Base-by-base conservation (phyloP, 2,329 filamentous ascomycete genomes). In the Trichoderma semiorbis region DNA sequence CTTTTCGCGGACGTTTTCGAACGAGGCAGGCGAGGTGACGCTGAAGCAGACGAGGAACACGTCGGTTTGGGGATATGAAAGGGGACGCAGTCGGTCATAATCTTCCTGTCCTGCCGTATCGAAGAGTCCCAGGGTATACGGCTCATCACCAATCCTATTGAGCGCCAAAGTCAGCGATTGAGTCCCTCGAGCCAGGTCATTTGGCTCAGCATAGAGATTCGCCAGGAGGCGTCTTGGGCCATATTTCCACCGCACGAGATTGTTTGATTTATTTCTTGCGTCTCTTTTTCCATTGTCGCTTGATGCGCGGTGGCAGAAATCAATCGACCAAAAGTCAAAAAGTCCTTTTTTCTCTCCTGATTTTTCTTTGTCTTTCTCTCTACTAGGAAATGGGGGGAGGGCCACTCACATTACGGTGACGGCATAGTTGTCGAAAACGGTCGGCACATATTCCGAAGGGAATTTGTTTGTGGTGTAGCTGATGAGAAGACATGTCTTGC, bases 391-490 rank as follows among this genome's bases (percentile, higher is more conserved):
- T 71, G 73, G 72, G 47, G 50, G 14, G 36, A n/a, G 50, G 16
- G 50, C 73, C 71, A 91, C 94, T 91, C 88, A 98, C 96, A 99
- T 99, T 77, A 99, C 96, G 76, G 96, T 99, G 82, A 99, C 96
- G 72, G 96, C 96, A 89, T 99, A 99, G 85, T 99, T 99, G 84
- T 99, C 96, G 84, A 99, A 99, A 75, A 99, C 96, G 34, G 96
- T 99, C 67, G 96, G 96, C 72, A 99, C 96, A 83, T 99, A 99
- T 95, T 99, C 96, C 79, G 95, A 98, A 43, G 96, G 96, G 83
- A 99, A 99, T 80, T 98, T 98, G 89, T 99, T 99, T 75, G 96
- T 99, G 75, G 96, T 99, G 85, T 99, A 99, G 82, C 94, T 97
- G 86, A 99, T 99, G 81, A 99, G 90, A 75, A 99, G 90, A 85